Evolutionary conservation across 371 early-diverging fungal species (phyloP), one percentile per base, ranked within the genome.

Genomic region (Haplosporangium sp.): DNA sequence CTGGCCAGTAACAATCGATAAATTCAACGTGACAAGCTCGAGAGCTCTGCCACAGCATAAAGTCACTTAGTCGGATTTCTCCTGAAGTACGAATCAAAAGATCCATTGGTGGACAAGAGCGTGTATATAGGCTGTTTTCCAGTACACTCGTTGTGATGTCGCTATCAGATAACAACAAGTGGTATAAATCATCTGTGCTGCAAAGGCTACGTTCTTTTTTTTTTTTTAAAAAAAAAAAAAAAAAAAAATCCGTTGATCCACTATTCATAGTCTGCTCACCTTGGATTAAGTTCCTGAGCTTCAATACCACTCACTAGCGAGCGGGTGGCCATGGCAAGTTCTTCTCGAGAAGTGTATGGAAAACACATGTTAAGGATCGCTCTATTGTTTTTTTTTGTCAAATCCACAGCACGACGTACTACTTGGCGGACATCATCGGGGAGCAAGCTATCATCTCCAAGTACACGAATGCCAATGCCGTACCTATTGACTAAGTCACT

Each of bases 1-100:
- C 97, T 9, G 99, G 99, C 99, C 99, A 99, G 55, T 89, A 89
- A 13, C 92, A 91, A 62, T 94, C 86, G 4, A 96, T 89, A 84
- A 98, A 98, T 62, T 95, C 93, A 34, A 98, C 88, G 27, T 93
- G 91, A 64, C 94, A 92, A 50, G 85, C 71, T 20, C 92, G 88
- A 37, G 90, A 84, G 52, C 88, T 91, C 88, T 99, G 99, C 96
- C 97, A 98, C 50, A 99, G 87, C 86, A 99, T 84, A 84, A 97
- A 99, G 85, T 99, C 99, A 73, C 97, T 96, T 52, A 99, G 86
- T 20, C 99, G 89, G 17, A 94, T 93, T 85, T 99, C 99, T 10
- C 99, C 99, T 9, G 97, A 96, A 2, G 99, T 99, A 64, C 99
- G 90, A 40, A 99, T 91, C 60, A 99, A 83, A n/a, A 99, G 87